Evolutionary conservation across 495 filamentous ascomycete species (phyloP), one percentile per base, ranked within the genome.

Genomic region (Viridothelium virens): DNA sequence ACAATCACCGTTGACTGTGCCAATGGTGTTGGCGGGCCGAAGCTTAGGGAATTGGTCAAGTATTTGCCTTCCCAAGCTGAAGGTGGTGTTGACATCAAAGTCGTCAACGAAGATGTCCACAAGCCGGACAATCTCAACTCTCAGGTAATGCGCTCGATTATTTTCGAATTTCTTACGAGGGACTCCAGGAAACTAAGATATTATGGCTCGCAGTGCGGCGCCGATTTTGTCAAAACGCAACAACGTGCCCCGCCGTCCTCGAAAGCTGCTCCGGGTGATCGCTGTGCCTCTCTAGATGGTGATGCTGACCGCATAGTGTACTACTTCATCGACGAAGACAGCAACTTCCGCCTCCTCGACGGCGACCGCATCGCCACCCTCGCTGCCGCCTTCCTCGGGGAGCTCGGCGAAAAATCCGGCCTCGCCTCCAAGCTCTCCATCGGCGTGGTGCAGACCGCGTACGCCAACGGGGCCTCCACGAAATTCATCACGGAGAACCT

Each of bases 361-460:
- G 94, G 94, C 69, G 94, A 98, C 76, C 92, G 92, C 65, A 97
- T 98, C 71, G 92, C 95, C 31, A 96, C 91, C 2, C 86, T 98
- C 46, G 90, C 92, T 11, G 94, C 95, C 56, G 88, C 87, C 16
- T 98, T 96, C 81, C 93, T 98, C 67, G 90, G 89, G 38, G 91
- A 96, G 66, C 89, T 97, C 31, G 87, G 89, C 41, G 84, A 86
- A 38, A 86, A 83, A 62, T 88, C 92, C 61, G 92, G 91, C 5
- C 82, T 98, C 36, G 80, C 85, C 47, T 84, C 88, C 18, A 85
- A 91, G 56, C 80, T 97, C 63, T 91, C 87, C 72, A 91, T 97
- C 67, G 93, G 92, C 67, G 90, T 98, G 48, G 87, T 98, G 5
- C 95, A 98, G 77, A 97, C 94, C 4, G 94, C 94, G 25, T 98